Evolutionary conservation across 2,329 filamentous ascomycete species (phyloP), one percentile per base, ranked within the genome.

Genomic region (Pseudogymnoascus sp.): DNA sequence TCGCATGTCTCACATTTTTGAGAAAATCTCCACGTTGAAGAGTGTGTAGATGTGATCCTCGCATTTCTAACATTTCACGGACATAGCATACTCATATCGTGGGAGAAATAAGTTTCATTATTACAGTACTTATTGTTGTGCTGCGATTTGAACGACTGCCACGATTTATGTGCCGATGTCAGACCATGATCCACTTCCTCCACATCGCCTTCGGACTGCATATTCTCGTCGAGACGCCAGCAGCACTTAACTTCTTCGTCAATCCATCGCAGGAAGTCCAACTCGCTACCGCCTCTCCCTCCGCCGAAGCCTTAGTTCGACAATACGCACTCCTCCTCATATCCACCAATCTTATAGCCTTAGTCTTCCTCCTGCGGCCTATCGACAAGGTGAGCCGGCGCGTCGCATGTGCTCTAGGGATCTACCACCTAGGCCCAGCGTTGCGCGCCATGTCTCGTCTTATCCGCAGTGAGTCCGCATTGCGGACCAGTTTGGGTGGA

Each of bases 261-360:
- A 66, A 68, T 21, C 75, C 75, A 6, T 69, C 72, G 11, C 60
- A 69, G 23, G 71, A 72, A 25, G 37, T 28, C 37, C 60, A n/a
- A 43, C 70, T 77, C 14, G 63, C 68, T 2, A 42, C 60, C 3
- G 66, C 72, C 38, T 72, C 73, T 37, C 72, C 73, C 8, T 69
- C 74, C 65, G 72, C 75, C 8, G 71, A 76, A 42, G 67, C 73
- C 23, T 60, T 64, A 8, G 72, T 77, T 59, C 68, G 70, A 34
- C 75, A 77, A 68, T 77, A 77, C 64, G 74, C 75, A n/a, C 64
- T 75, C 5, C 68, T 77, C 0, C 68, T 77, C 4, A 60, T 76
- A 14, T 63, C 66, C 12, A 73, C 74, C 9, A 71, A 68, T 63
- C 64, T 76, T 38, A 70, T 77, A 28, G 72, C 75, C 4, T 28